Base-by-base conservation (phyloP, 2,329 filamentous ascomycete genomes). In the Pseudogymnoascus sp. region DNA sequence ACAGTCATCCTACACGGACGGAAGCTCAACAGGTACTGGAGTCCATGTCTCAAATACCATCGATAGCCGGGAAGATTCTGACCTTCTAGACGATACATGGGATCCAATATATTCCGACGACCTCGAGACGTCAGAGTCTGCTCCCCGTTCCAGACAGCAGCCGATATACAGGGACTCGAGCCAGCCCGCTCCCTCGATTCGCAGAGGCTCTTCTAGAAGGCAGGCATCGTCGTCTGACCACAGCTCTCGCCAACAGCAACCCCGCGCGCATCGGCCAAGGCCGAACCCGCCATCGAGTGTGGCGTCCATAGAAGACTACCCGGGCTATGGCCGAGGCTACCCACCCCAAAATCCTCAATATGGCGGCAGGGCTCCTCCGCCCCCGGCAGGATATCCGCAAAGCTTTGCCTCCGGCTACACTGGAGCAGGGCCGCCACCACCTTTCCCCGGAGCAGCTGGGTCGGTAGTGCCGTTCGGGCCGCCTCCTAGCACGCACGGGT, bases 291-390 rank as follows among this genome's bases (percentile, higher is more conserved):
- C 84, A 63, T 83, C 84, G 78, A 89, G 82, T 73, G 80, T 83
- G 78, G 87, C 89, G 73, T 82, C 82, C 37, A 80, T 79, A 18
- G 85, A 90, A 23, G 85, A 89, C n/a, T 87, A 82, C 72, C 75
- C 77, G 66, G 74, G 70, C 69, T 78, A 75, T 78, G 80, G 77
- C 75, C 75, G 66, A 69, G 69, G 70, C 66, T 71, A 70, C 45
- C 71, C 73, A 63, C 71, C 71, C 60, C 71, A 73, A 67, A 63
- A 73, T 66, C 65, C 63, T 39, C 66, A 65, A 31, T 71, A 68
- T 63, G 69, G 67, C 64, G 68, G 66, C 21, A 66, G 69, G 63
- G 65, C 62, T 64, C 67, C 71, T 66, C 51, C 51, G 3, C 29
- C 29, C 11, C 63, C 64, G 60, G 65, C 69, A 65, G 66, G 69